Evolutionary conservation across 2,329 filamentous ascomycete genomes (phyloP).

Genomic region (Keithomyces neogunnii): DNA sequence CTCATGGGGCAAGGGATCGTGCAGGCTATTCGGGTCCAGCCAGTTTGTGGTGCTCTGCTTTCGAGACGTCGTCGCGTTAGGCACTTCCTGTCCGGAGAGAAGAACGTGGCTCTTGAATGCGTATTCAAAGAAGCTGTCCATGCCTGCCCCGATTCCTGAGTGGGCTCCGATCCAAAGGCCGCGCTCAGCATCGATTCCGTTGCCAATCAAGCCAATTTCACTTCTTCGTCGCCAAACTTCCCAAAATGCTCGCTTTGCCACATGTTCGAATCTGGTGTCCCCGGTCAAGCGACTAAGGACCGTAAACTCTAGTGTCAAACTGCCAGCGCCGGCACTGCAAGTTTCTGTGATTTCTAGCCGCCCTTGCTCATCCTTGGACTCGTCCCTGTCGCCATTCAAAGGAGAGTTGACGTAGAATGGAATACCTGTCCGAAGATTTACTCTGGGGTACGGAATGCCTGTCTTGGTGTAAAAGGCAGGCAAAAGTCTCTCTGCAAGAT

Average conservation of each 20-base stretch:
- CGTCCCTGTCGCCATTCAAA: constrained; percentile 47
- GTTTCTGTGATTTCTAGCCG: constrained; percentile 78
- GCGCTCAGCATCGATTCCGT: constrained; percentile 84
- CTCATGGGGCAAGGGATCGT: constrained; percentile 50
- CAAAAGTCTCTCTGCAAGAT: constrained; percentile 74
- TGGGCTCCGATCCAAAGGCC: constrained; percentile 83
- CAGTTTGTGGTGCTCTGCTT: constrained; percentile 32
- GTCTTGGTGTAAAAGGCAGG: constrained; percentile 90
- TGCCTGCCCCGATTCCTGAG: constrained; percentile 90
- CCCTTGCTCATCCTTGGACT: constrained; percentile 26
- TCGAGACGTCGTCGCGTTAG: constrained; percentile 36
- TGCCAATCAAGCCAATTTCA: constrained; percentile 77
- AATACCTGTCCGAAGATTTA: constrained; percentile 84
- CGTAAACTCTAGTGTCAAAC: constrained; percentile 86
- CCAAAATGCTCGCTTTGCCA: constrained; percentile 92
- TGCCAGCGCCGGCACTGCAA: constrained; percentile 94
- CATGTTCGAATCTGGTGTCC: constrained; percentile 77
- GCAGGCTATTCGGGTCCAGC: constrained; percentile 58
- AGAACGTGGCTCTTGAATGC: constrained; percentile 90
- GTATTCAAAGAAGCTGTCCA: constrained; percentile 98
- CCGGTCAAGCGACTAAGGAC: constrained; percentile 82
- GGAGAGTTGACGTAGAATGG: constrained; percentile 89
- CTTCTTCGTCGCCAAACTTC: constrained; percentile 88
- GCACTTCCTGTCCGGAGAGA: constrained; percentile 63
- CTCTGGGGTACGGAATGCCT: constrained; percentile 87